Base-by-base conservation (phyloP, 495 filamentous ascomycete species). In the Talaromyces nanjingensis region DNA sequence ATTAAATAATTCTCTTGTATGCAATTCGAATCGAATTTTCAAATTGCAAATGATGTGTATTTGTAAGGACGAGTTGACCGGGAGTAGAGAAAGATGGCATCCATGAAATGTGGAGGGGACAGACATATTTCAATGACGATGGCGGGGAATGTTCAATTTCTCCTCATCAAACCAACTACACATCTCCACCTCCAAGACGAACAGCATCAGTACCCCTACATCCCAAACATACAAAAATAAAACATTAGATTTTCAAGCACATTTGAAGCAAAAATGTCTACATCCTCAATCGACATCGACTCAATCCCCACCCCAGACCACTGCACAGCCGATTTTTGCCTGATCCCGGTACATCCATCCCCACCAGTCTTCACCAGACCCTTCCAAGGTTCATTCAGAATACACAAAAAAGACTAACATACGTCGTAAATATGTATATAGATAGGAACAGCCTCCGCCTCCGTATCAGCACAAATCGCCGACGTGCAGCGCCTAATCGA, bases 401-500 rank as follows among this genome's bases (percentile, higher is more conserved):
- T 3, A 56, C 20, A 8, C 31, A 11, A 29, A 24, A 1, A 52
- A 52, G 6, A 9, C 14, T 54, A 37, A 12, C 6, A 3, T 37
- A 12, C 33, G 12, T 6, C 29, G 29, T 7, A 31, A 31, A 31
- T 18, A 22, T 22, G 8, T 54, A 67, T 54, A 67, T 62, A 91
- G 89, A 84, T 96, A 65, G 94, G 94, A 66, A 97, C 92, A 1
- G 81, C 82, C 25, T 87, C 82, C 5, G 84, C 89, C 37, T 96
- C 91, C 8, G 93, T 98, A 22, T 91, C 91, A 1, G 80, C 86
- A 57, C 90, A 97, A 73, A 84, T 98, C 34, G 93, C 94, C 47
- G 86, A 89, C 47, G 92, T 98, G 52, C 93, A 98, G 72, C 82
- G 87, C n/a, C 79, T 98, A 18, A 82, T 98, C 67, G 84, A 88